Evolutionary conservation across 805 yeast genomes (phyloP), one percentile per base, ranked within the genome.

Genomic region (Vanderwaltozyma polyspora): DNA sequence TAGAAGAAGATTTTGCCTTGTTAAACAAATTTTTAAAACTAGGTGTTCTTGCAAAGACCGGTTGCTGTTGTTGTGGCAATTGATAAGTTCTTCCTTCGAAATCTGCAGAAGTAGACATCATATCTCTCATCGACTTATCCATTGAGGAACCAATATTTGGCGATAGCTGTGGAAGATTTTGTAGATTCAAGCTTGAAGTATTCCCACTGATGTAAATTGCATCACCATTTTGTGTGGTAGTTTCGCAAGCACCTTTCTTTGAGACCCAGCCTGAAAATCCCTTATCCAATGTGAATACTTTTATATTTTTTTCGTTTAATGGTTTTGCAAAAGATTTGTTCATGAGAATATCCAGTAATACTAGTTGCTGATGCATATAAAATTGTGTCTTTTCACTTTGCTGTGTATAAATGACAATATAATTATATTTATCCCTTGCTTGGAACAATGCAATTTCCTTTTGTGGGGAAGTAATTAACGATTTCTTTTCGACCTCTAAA

Each of bases 401-500:
- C 19, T 39, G 35, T 2, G 59, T 49, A 38, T 84, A 76, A 2
- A 82, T 44, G 3, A 87, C 76, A 1, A 89, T 63, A 29, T 75
- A 58, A 32, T 79, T 83, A 50, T 69, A 85, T 10, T 50, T 44
- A 36, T 64, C 56, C 42, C 95, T 59, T 3, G 61, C 54, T 16
- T 59, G 53, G 46, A 86, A 86, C 32, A 68, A 42, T 1, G 46
- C 51, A 33, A 67, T 68, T 47, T 84, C 91, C 3, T 53, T 52
- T 11, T 64, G 64, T 2, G 86, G 73, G 12, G 81, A 64, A 3
- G 71, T 66, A 12, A 73, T 53, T 38, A 76, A 59, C 9, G 89
- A 67, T 31, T 71, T 59, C 28, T 64, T 67, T 44, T 79, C 82
- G n/a, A 87, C 58, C 35, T 79, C 89, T n/a, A 53, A 57, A 45